Evolutionary conservation across 2,329 filamentous ascomycete species (phyloP), one percentile per base, ranked within the genome.

Genomic region (Clonostachys rosea): DNA sequence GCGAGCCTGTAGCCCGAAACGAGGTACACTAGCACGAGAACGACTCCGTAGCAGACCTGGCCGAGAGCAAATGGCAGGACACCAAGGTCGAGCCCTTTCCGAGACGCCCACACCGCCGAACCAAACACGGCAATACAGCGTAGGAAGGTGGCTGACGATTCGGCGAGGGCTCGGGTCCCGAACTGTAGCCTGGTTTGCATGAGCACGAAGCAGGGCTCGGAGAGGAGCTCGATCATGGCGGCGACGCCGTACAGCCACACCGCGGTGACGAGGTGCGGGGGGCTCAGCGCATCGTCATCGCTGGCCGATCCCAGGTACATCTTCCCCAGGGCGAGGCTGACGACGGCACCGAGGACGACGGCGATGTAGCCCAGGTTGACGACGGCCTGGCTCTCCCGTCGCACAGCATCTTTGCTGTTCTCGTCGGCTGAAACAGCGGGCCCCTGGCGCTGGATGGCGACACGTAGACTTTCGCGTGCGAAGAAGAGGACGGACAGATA

Each of bases 401-500:
- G 47, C 34, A 13, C 40, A n/a, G 54, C 46, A 11, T 49, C 48
- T 12, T 51, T 40, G 18, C 50, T 46, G 11, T 48, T 43, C 33
- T 47, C 49, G 13, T 48, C 34, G 12, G 42, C 40, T 17, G 47
- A 45, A 11, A 49, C 49, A 6, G 52, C 49, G 5, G 54, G 55
- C n/a, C 56, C 52, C 55, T 91, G 87, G 45, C 94, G 79, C 67
- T 97, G 92, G 35, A 96, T 81, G 24, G 92, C 91, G n/a, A 96
- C 86, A 14, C 94, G 86, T 43, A 97, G 71, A 58, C 87, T 92
- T 68, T 99, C 94, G 37, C 94, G 81, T 0, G 94, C 87, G 60
- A 99, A 97, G 66, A 95, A 96, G 1, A 99, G 77, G n/a, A 95
- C 85, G 0, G 91, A 90, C 41, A 95, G 86, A 50, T 92, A 91